Base-by-base conservation (phyloP, 108 stramenopile genomes). In the Cyclotella cryptica region DNA sequence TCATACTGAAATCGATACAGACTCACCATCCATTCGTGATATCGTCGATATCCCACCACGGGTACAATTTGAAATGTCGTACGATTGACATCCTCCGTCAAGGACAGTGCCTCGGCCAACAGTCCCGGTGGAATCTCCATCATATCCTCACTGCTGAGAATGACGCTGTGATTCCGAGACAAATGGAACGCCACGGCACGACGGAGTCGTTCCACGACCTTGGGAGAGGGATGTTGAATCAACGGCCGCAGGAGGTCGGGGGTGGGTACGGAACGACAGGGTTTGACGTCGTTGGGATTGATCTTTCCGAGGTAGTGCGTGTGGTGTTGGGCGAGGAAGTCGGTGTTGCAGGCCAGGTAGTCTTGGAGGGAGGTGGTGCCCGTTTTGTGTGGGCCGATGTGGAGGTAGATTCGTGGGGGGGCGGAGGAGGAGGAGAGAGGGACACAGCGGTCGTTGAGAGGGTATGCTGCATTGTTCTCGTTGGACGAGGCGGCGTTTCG, bases 301-400 rank as follows among this genome's bases (percentile, higher is more conserved):
- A 62, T 40, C 39, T 62, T 62, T 35, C 60, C 60, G 1, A 62
- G 39, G 11, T 62, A 62, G 18, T 41, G 15, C 15, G 39, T 40
- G 14, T 39, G n/a, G 60, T 62, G 60, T 30, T 62, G 18, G 35
- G 14, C 17, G 35, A 62, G 35, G 10, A 62, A 40, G 1, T 40
- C 1, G 39, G 60, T 62, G 60, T 62, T 62, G 60, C 60, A 62
- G 3, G 60, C 60, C 14, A 62, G 11, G 39, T 62, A 62, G 35
- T 62, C 60, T 62, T 62, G 60, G 19, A 62, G 13, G 29, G 60
- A 62, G 1, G 60, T 62, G 15, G 60, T 62, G 19, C 39, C 60
- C 29, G 60, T 62, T 62, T 62, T 62, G 60, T 39, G 60, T 1
- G 60, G 60, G 15, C 60, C 60, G 24, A 62, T 40, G 60, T 62